Evolutionary conservation across 306 rosid genomes (phyloP).

Genomic region (Prosopis cineraria): DNA sequence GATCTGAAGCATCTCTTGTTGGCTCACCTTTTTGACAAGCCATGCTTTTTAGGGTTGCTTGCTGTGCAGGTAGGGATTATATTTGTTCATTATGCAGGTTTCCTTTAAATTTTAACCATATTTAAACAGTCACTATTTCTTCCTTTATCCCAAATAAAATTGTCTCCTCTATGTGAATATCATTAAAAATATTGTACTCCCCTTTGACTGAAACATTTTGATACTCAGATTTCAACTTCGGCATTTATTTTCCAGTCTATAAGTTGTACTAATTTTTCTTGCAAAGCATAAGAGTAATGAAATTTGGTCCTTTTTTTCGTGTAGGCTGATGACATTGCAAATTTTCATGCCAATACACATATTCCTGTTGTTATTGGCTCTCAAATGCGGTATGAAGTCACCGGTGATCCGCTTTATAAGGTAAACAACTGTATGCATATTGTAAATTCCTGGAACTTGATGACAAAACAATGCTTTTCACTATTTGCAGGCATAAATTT

Average conservation of each 20-base stretch:
- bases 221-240: constrained; percentile 11
- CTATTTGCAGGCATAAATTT: background rate
- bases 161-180: constrained; percentile 16
- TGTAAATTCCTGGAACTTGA: constrained; percentile 14
- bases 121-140: background rate
- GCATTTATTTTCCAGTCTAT: background rate
- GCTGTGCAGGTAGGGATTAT: constrained; percentile 57
- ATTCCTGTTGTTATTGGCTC: constrained; percentile 68
- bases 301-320: background rate
- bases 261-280: constrained; percentile 7
- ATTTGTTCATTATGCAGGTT: background rate
- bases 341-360: constrained; percentile 70
- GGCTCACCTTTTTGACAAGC: constrained; percentile 82
- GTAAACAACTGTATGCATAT: constrained; percentile 38
- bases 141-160: background rate
- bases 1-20: constrained; percentile 57
- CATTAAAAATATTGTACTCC: constrained; percentile 4
- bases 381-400: constrained; percentile 73
- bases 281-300: background rate
- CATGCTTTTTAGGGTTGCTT: constrained; percentile 71
- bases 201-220: constrained; percentile 14
- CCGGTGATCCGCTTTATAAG: constrained; percentile 72
- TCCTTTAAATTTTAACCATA: background rate
- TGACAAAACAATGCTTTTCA: constrained; percentile 4
- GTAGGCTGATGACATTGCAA: constrained; percentile 53